Percentiles rank a stretch among this genome's conserved stretches.
Evolutionary conservation across 768 basidiomycete species (phyloP).

Genomic region (Agrocybe chaxingu): DNA sequence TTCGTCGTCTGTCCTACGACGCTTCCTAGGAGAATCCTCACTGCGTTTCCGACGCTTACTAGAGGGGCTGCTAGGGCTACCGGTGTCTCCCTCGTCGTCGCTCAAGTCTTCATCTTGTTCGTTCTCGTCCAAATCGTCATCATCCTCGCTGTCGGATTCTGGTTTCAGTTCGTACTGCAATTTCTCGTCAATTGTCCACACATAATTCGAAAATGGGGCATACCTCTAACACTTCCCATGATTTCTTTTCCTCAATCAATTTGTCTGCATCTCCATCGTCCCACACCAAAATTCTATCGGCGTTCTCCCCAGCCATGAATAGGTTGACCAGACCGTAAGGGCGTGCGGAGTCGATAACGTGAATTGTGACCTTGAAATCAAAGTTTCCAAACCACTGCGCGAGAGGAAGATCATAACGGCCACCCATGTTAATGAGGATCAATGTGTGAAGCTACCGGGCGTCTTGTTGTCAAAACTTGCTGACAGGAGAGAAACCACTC

Average conservation of each 20-base stretch:
- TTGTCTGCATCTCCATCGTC: constrained; percentile 81
- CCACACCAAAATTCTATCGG: constrained; percentile 84
- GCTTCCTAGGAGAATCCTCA: constrained; percentile 47
- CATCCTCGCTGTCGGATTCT: constrained; percentile 61
- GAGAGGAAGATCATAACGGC: constrained; percentile 78
- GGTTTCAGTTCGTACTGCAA: constrained; percentile 74
- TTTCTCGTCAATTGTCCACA: constrained; percentile 4
- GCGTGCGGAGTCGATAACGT: constrained; percentile 92
- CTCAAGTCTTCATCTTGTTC: constrained; percentile 44
- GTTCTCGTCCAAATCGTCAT: constrained; percentile 43
- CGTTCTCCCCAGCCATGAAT: constrained; percentile 67
- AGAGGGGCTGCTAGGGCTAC: constrained; percentile 18
- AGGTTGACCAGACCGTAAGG: constrained; percentile 88
- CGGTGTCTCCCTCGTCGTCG: constrained; percentile 37
- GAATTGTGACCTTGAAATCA: constrained; percentile 59
- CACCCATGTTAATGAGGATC: constrained; percentile 90
- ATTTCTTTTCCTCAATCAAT: constrained; percentile 67
- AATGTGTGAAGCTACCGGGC: constrained; percentile 73
- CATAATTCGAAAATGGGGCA: constrained; percentile 18
- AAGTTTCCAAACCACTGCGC: constrained; percentile 77
- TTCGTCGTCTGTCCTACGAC: constrained; percentile 52
- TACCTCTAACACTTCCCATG: constrained; percentile 85
- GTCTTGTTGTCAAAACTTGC: not conserved
- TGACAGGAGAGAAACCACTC: constrained; percentile 1
- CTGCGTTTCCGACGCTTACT: constrained; percentile 51